Evolutionary conservation across 257 asterid species (phyloP).

Genomic region (Avicennia marina): DNA sequence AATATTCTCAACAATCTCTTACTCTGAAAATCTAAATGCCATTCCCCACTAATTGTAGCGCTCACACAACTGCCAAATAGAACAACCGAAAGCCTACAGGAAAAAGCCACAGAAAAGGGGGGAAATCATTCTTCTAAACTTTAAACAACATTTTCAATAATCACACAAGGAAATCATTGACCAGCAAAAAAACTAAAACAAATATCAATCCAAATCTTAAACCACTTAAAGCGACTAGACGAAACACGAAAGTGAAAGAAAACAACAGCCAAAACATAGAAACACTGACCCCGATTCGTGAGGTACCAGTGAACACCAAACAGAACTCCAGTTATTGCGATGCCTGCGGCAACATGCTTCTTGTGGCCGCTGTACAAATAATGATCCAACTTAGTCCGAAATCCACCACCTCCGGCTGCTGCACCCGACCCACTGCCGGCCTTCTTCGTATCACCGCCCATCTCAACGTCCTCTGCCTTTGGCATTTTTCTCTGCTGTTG

Average conservation of each 20-base stretch:
- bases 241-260: too few species aligned
- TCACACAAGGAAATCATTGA: too few species aligned
- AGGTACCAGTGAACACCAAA: constrained; percentile 83
- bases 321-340: constrained; percentile 54
- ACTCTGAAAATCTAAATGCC: background rate
- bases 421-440: constrained; percentile 25
- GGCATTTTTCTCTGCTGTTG: background rate
- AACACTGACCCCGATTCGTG: constrained; percentile 60
- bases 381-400: constrained; percentile 42
- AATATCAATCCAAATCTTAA: too few species aligned
- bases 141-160: too few species aligned
- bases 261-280: too few species aligned
- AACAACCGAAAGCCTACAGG: too few species aligned
- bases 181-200: too few species aligned
- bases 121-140: too few species aligned
- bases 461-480: constrained; percentile 1
- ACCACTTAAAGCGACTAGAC: too few species aligned
- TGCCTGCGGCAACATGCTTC: constrained; percentile 77
- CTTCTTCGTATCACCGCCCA: constrained; percentile 49
- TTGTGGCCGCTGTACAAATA: constrained; percentile 45
- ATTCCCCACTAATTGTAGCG: background rate
- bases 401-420: constrained; percentile 39
- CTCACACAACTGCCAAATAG: background rate
- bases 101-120: too few species aligned
- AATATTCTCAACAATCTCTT: too few species aligned